Conservation (phyloP, 352 stramenopile genomes). For the Phytophthora multivora region DNA sequence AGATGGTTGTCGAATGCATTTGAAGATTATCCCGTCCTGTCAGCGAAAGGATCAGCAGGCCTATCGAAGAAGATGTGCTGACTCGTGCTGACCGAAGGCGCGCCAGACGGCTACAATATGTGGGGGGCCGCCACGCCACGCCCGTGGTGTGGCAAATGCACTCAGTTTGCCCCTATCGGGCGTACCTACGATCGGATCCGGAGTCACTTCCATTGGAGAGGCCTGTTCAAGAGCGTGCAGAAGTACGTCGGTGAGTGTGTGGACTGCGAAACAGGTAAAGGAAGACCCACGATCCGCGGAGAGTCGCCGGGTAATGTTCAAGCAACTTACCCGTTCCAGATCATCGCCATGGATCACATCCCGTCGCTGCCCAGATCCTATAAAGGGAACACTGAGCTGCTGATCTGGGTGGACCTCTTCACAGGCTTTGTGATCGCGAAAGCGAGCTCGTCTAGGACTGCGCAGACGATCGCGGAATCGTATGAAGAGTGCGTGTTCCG, state of each 20-base stretch:
- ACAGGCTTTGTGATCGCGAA: conserved; percentile 11
- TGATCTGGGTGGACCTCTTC: conserved; percentile 1
- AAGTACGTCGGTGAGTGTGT: conserved; percentile 3
- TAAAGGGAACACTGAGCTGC: conserved; percentile 34
- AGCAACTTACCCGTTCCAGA: conserved; percentile 23
- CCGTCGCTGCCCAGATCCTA: conserved; percentile 26
- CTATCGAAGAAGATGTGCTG: no score
- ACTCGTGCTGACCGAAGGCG: no score
- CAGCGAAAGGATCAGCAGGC: neutral
- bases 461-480: conserved; percentile 26
- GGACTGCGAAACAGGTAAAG: conserved; percentile 2
- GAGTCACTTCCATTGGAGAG: conserved; percentile 3
- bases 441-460: conserved; percentile 14
- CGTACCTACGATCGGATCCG: neutral
- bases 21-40: conserved; percentile 1
- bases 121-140: no score
- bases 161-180: no score
- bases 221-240: conserved; percentile 1
- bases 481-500: conserved; percentile 29
- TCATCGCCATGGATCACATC: conserved; percentile 38
- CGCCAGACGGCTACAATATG: no score
- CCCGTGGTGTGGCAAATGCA: no score
- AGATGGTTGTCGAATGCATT: conserved; percentile 4
- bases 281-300: neutral
- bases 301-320: conserved; percentile 15